Evolutionary conservation across 2,329 filamentous ascomycete species (phyloP).

Genomic region (Fusarium liriodendri): DNA sequence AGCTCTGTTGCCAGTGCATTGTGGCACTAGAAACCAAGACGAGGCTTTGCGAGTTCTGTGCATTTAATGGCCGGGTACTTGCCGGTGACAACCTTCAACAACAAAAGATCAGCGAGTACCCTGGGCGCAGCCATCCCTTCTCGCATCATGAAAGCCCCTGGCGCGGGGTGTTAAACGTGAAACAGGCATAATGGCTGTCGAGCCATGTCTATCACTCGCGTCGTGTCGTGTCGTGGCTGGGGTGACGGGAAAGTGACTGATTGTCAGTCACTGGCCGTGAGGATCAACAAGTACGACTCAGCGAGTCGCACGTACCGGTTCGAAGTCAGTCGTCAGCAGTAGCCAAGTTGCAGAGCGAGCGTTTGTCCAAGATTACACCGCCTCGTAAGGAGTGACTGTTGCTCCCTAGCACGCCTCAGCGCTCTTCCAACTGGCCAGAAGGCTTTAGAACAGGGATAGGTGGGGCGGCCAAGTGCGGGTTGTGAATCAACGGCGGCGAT

Average conservation of each 20-base stretch:
- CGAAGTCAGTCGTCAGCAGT: neutral
- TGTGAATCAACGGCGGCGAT: constrained; percentile 32
- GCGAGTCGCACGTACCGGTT: neutral
- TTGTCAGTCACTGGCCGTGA: constrained; percentile 35
- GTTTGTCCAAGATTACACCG: constrained; percentile 29
- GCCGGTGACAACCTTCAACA: constrained; percentile 25
- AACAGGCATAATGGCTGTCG: constrained; percentile 31
- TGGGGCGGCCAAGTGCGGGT: constrained; percentile 17
- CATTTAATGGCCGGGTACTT: constrained; percentile 19
- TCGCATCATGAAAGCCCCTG: constrained; percentile 27
- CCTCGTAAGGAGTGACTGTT: constrained; percentile 29
- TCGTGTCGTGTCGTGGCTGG: constrained; percentile 22
- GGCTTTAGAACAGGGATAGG: constrained; percentile 13
- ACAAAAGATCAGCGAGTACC: constrained; percentile 31
- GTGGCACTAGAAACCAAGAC: constrained; percentile 30
- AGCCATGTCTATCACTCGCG: constrained; percentile 28
- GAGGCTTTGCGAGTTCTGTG: constrained; percentile 4
- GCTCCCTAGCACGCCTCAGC: constrained; percentile 23
- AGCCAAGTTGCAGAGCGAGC: neutral
- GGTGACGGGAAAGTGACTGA: constrained; percentile 36
- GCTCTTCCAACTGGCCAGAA: constrained; percentile 24
- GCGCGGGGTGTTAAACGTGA: constrained; percentile 18
- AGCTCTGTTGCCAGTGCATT: constrained; percentile 22
- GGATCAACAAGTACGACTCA: constrained; percentile 24
- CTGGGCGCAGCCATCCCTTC: constrained; percentile 35